Conservation (phyloP, 1,284 basidiomycete species). For the Ustilago trichophora region DNA sequence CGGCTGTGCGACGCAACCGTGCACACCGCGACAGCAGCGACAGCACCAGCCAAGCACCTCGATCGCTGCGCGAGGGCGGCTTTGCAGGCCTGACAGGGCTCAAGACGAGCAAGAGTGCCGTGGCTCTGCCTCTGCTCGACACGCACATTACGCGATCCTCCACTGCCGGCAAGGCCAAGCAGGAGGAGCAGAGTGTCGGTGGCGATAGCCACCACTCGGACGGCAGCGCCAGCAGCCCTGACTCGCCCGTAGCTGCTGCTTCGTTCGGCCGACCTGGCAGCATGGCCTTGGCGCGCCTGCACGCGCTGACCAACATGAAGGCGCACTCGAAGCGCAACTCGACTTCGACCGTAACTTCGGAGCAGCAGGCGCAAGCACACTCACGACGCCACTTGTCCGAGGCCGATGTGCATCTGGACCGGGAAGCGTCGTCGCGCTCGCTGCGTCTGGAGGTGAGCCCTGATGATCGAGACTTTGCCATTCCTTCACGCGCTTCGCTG, state of each 20-base stretch:
- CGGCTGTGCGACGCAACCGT: conserved; percentile 21
- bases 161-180: conserved; percentile 65
- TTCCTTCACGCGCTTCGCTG: conserved; percentile 28
- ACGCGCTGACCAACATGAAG: conserved; percentile 41
- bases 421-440: conserved; percentile 37
- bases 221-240: conserved; percentile 35
- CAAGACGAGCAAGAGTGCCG: conserved; percentile 74
- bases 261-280: conserved; percentile 37
- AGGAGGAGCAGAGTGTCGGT: conserved; percentile 18
- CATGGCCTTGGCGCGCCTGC: conserved; percentile 42
- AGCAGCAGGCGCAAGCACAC: conserved; percentile 7
- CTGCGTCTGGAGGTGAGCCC: conserved; percentile 50
- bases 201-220: conserved; percentile 31
- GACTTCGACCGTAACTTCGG: conserved; percentile 2
- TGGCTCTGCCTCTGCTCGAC: conserved; percentile 70
- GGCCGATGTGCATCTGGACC: conserved; percentile 24
- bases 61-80: conserved; percentile 32
- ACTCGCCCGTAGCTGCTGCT: conserved; percentile 18
- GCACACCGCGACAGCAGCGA: conserved; percentile 34
- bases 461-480: conserved; percentile 44
- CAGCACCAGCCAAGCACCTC: conserved; percentile 20
- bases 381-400: conserved; percentile 13
- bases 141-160: conserved; percentile 69
- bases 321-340: conserved; percentile 40
- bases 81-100: conserved; percentile 63